Evolutionary conservation across 331 rosid genomes (phyloP), one percentile per base, ranked within the genome.

Genomic region (Arachis monticola): DNA sequence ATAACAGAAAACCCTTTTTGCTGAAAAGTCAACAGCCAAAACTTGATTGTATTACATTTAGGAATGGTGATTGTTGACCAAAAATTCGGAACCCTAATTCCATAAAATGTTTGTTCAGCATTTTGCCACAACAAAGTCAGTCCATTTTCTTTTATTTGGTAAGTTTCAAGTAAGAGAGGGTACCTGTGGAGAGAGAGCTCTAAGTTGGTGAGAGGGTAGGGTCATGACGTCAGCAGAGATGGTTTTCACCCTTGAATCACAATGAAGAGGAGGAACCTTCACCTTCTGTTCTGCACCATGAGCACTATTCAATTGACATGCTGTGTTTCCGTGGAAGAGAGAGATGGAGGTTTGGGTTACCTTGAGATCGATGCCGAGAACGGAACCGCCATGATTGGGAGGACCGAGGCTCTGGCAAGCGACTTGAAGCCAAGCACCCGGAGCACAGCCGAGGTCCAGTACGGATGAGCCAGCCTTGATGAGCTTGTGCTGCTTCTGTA

Each of bases 391-490:
- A 64, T 77, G 73, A 3, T 50, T 67, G 0, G 79, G 61, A 9
- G 97, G 93, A 14, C 99, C 99, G 74, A 95, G 79, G 82, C 96
- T 92, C 86, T 95, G 93, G 57, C 93, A 92, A 63, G 97, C 93
- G 2, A 94, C 99, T 86, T 94, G 99, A 59, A 94, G 97, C 97
- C 97, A 95, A 55, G 93, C 90, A 48, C 97, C 99, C 47, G 97
- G 99, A 64, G 99, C 97, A 59, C 97, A 95, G 0, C 99, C 99
- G 31, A 95, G 95, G 85, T 92, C 99, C 6, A 92, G 88, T 79
- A 95, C 90, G 31, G 92, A 81, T 0, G 97, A 87, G 51, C 89
- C 91, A 0, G 89, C 84, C 1, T 69, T 86, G 50, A 95, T 88
- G 27, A 92, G 70, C 22, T 85, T 95, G 86, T 84, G 85, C 6